Evolutionary conservation across 805 yeast genomes (phyloP).

Genomic region (Nakazawaea molendinolei): DNA sequence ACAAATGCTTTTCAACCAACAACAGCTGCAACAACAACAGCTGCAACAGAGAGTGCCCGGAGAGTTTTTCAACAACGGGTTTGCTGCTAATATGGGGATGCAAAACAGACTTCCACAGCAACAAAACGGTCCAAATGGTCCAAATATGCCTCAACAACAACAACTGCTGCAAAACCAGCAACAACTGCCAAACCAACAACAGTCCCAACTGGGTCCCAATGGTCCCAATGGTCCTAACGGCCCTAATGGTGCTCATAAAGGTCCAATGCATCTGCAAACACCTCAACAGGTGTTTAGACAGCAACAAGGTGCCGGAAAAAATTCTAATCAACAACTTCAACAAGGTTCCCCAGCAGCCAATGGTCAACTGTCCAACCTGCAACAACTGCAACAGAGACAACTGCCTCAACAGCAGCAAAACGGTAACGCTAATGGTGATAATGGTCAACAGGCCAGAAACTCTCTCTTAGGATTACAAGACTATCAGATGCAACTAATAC

Average conservation of each 20-base stretch:
- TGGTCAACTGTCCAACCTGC: no score
- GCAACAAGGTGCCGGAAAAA: no score
- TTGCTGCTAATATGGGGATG: constrained; percentile 7
- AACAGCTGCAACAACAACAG: constrained; percentile 12
- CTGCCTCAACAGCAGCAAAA: constrained; percentile 24
- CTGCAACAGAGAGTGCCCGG: constrained; percentile 12
- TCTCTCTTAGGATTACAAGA: constrained; percentile 42
- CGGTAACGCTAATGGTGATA: constrained; percentile 36
- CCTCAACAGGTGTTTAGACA: constrained; percentile 5
- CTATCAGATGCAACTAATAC: constrained; percentile 72
- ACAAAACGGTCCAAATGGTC: no score
- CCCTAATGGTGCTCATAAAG: constrained; percentile 1
- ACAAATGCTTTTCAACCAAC: constrained; percentile 12
- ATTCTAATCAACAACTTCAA: constrained; percentile 13
- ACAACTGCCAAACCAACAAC: constrained; percentile 3
- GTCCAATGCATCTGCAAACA: constrained; percentile 1
- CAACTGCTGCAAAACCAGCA: constrained; percentile 17
- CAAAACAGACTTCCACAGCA: constrained; percentile 20
- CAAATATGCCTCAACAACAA: constrained; percentile 25
- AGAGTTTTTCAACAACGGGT: constrained; percentile 23
- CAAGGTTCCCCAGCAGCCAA: constrained; percentile 13
- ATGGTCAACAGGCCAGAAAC: constrained; percentile 6
- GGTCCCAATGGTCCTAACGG: no score
- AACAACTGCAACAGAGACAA: no score
- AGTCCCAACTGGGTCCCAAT: no score